Conservation (phyloP, 495 filamentous ascomycete species). For the Penicillium fimorum region DNA sequence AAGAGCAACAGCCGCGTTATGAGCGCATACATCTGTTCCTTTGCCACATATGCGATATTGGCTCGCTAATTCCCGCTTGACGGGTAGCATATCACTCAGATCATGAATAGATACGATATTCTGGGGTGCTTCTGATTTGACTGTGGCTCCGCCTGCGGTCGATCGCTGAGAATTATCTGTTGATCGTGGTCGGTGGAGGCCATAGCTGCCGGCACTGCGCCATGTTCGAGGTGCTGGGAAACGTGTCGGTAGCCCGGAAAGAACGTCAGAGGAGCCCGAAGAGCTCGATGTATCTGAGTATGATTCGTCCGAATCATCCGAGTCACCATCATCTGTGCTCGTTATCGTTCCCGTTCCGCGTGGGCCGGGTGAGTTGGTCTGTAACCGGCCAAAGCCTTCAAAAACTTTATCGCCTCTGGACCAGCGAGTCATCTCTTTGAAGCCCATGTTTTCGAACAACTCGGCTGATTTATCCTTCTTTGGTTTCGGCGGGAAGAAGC, state of each 20-base stretch:
- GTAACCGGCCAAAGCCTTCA: slow-evolving; percentile 83
- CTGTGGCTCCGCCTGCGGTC: slow-evolving; percentile 42
- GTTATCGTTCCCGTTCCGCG: slow-evolving; percentile 48
- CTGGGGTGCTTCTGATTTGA: slow-evolving; percentile 42
- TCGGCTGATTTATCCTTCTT: slow-evolving; percentile 70
- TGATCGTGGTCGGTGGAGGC: slow-evolving; percentile 47
- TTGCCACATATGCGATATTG: slow-evolving; percentile 84
- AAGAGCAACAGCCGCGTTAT: slow-evolving; percentile 77
- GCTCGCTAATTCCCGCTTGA: slow-evolving; percentile 70
- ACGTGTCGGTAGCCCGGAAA: slow-evolving; percentile 44
- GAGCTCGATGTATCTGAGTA: slow-evolving; percentile 68
- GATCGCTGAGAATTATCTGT: slow-evolving; percentile 57
- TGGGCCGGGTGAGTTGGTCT: slow-evolving; percentile 53
- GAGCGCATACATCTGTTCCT: slow-evolving; percentile 71
- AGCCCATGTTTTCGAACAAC: slow-evolving; percentile 59
- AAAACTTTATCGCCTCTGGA: slow-evolving; percentile 69
- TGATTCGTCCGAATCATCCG: slow-evolving; percentile 62
- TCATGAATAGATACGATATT: slow-evolving; percentile 70
- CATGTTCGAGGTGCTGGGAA: slow-evolving; percentile 55
- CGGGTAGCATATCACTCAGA: slow-evolving; percentile 64
- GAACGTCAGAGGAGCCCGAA: slow-evolving; percentile 64
- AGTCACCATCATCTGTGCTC: slow-evolving; percentile 51
- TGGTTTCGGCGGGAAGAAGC: slow-evolving; percentile 82
- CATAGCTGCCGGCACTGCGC: slow-evolving; percentile 47
- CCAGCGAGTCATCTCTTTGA: slow-evolving; percentile 58